Conservation (phyloP, 495 filamentous ascomycete species). For the Daldinia vernicosa region DNA sequence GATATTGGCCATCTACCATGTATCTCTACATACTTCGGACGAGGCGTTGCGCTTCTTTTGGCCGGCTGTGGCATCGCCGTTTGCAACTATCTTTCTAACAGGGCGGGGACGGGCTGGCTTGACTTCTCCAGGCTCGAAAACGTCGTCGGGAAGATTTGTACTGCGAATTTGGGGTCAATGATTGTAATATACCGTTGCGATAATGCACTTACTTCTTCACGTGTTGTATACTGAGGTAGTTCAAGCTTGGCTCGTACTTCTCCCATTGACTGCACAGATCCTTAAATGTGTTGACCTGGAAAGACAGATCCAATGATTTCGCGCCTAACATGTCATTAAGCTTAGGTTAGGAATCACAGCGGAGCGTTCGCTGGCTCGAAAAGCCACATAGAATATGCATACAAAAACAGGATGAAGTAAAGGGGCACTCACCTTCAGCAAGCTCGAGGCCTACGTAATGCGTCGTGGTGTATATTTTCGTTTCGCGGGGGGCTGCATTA, state of each 20-base stretch:
- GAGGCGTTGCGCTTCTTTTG: conserved; percentile 49
- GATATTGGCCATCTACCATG: conserved; percentile 38
- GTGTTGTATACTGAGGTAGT: conserved; percentile 74
- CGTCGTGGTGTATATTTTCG: conserved; percentile 81
- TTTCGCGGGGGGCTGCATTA: conserved; percentile 24
- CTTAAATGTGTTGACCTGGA: conserved; percentile 79
- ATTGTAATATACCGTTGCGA: conserved; percentile 4
- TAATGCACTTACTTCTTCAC: conserved; percentile 73
- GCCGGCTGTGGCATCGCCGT: conserved; percentile 28
- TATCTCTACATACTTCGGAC: conserved; percentile 49
- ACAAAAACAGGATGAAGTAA: conserved; percentile 44
- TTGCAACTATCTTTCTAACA: conserved; percentile 56
- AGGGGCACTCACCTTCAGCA: conserved; percentile 64
- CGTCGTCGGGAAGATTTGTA: conserved; percentile 85
- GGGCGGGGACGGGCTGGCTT: conserved; percentile 71
- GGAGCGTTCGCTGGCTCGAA: conserved; percentile 53
- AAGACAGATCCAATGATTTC: conserved; percentile 73
- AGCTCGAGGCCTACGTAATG: conserved; percentile 88
- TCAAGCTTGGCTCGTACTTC: conserved; percentile 63
- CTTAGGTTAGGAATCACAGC: conserved; percentile 48
- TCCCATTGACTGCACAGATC: conserved; percentile 70
- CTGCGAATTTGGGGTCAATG: conserved; percentile 55
- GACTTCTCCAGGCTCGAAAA: conserved; percentile 83
- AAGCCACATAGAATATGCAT: conserved; percentile 62
- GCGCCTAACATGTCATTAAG: conserved; percentile 52